A percentile compares a stretch with the other conserved stretches of the same genome.
Evolutionary conservation across 148 eudicot species (phyloP).

Genomic region (Camellia sinensis): DNA sequence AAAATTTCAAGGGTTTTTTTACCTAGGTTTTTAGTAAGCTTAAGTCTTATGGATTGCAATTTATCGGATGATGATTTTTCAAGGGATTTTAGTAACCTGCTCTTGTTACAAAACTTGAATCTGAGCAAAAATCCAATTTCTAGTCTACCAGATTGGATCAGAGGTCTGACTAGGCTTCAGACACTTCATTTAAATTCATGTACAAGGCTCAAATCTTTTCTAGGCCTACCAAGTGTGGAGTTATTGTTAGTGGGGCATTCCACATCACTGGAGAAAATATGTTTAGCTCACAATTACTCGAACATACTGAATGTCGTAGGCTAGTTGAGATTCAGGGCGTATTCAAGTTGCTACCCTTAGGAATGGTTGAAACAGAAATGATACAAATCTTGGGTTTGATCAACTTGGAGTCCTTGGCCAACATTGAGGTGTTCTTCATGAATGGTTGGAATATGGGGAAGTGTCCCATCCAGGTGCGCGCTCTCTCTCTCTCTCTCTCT

Average conservation of each 20-base stretch:
- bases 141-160: background rate
- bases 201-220: background rate
- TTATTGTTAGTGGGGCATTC: too few relatives aligned
- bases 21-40: background rate
- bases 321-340: background rate
- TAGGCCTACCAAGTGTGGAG: background rate
- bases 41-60: background rate
- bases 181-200: background rate
- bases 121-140: background rate
- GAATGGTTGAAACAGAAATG: background rate
- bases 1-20: background rate
- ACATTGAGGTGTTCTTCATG: background rate
- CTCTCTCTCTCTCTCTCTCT: background rate
- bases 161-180: background rate
- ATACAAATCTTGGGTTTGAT: background rate
- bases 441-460: background rate
- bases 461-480: background rate
- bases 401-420: background rate
- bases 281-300: background rate
- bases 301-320: background rate
- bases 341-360: background rate
- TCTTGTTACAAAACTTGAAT: background rate
- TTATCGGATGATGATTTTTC: background rate
- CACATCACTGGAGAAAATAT: too few relatives aligned
- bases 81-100: background rate